Evolutionary conservation across 345 rosid species (phyloP).

Genomic region (Mangifera indica): DNA sequence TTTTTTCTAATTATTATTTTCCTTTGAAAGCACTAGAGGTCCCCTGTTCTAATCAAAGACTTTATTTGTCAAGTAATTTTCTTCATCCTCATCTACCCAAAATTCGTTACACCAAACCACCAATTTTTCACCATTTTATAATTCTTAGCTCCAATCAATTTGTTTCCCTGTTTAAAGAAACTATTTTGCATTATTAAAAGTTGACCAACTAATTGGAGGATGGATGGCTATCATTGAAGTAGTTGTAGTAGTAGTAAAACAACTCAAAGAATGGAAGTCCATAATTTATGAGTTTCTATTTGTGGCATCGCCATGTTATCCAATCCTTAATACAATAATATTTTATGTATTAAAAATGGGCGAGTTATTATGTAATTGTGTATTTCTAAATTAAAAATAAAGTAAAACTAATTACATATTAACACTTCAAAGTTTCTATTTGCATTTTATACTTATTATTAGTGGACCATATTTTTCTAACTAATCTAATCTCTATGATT

Average conservation of each 20-base stretch:
- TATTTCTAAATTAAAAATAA: too few relatives aligned
- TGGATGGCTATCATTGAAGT: not conserved
- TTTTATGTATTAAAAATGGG: too few relatives aligned
- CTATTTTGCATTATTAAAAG: not conserved
- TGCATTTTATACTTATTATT: too few relatives aligned
- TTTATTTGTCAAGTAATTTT: constrained; percentile 12
- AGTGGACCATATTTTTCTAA: too few relatives aligned
- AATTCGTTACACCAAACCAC: constrained; percentile 2
- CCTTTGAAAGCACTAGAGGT: constrained; percentile 7
- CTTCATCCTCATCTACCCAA: constrained; percentile 1
- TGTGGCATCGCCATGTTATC: not conserved
- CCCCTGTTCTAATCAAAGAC: constrained; percentile 13
- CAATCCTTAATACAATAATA: too few relatives aligned
- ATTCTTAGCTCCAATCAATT: too few relatives aligned
- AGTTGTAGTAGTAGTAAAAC: too few relatives aligned
- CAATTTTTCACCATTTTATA: not conserved
- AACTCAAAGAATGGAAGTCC: too few relatives aligned
- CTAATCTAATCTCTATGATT: too few relatives aligned
- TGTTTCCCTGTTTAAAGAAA: not conserved
- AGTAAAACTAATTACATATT: too few relatives aligned
- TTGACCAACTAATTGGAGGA: not conserved
- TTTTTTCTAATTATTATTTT: not conserved
- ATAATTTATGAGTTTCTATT: not conserved
- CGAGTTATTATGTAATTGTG: too few relatives aligned
- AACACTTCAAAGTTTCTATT: too few relatives aligned